Conservation (phyloP, 106 monocot genomes). For the Narthecium ossifragum region DNA sequence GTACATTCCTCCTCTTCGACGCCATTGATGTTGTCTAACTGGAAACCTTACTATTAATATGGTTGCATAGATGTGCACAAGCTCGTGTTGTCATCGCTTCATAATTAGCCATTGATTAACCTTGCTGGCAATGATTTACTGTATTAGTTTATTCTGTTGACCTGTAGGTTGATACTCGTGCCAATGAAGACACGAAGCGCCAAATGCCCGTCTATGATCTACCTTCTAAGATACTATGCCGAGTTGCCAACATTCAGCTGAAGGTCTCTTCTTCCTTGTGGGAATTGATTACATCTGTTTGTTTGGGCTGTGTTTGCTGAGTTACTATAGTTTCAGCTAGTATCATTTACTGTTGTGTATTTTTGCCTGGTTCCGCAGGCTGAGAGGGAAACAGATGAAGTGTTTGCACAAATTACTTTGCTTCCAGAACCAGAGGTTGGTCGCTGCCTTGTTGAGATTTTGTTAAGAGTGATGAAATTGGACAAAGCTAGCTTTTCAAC, state of each 20-base stretch:
- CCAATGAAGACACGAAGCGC: neutral
- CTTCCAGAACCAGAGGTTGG: constrained; percentile 20
- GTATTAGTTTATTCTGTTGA: neutral
- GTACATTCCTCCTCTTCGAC: neutral
- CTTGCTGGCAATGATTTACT: neutral
- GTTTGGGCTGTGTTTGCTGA: neutral
- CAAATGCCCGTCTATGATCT: constrained; percentile 10
- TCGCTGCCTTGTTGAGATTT: neutral
- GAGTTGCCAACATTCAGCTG: constrained; percentile 24
- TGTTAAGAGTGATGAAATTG: neutral
- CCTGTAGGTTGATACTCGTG: constrained; percentile 17
- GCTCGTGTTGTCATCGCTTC: neutral
- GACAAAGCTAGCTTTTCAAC: too few species aligned
- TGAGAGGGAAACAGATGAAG: constrained; percentile 25
- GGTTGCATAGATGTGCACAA: too few species aligned
- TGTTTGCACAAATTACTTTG: constrained; percentile 24
- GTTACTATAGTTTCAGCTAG: neutral
- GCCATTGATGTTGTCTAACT: neutral
- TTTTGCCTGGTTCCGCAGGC: constrained; percentile 9
- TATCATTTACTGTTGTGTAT: neutral
- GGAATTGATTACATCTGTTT: neutral
- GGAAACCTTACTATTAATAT: too few species aligned
- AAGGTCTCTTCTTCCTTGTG: neutral
- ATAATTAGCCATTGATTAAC: neutral
- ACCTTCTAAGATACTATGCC: constrained; percentile 24